Base-by-base conservation (phyloP, 495 filamentous ascomycete species). In the Podospora sp. region DNA sequence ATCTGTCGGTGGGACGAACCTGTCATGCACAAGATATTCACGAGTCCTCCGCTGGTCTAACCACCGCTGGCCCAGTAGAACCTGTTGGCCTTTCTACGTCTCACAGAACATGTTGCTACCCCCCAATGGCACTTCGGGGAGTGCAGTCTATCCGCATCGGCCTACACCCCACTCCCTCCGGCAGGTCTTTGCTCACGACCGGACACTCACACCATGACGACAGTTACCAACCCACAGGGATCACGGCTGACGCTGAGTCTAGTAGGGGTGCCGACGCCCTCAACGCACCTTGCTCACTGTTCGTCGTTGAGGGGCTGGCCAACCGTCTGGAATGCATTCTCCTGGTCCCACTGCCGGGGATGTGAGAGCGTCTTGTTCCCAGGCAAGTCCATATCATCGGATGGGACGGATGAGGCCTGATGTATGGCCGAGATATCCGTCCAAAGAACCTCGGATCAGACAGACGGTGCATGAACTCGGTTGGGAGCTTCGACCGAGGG, bases 1-100 rank as follows among this genome's bases (percentile, higher is more conserved):
- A 50, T 50, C 25, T 33, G 29, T 60, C 49, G 61, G 65, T 69
- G 40, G 56, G 60, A 72, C 68, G 62, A 69, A 62, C 61, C 22
- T 33, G 35, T 65, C 69, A 62, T 65, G 65, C 51, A 52, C 51
- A 46, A 49, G 50, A 50, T 55, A 60, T 25, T 8, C 46, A 6
- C 27, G 22, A n/a, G 6, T 46, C 40, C 51, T 40, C 59, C 50
- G 35, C 49, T 57, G 46, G 60, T 18, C 11, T 60, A 52, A 36
- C 60, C 26, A 35, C 56, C 49, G 40, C 40, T 11, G 12, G 40
- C 40, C 40, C 5, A 46, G 40, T 8, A 33, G 40, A 46, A 46
- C 16, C 2, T 14, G 5, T 46, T 46, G 40, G 40, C 14, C 16
- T 46, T 46, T 46, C n/a, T n/a, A 21, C 24, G 9, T 55, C 14